These are phyloP conservation scores for Lactarius hatsudake DNA, from an alignment of 768 basidiomycete genomes.

Conservation along the genomic window DNA sequence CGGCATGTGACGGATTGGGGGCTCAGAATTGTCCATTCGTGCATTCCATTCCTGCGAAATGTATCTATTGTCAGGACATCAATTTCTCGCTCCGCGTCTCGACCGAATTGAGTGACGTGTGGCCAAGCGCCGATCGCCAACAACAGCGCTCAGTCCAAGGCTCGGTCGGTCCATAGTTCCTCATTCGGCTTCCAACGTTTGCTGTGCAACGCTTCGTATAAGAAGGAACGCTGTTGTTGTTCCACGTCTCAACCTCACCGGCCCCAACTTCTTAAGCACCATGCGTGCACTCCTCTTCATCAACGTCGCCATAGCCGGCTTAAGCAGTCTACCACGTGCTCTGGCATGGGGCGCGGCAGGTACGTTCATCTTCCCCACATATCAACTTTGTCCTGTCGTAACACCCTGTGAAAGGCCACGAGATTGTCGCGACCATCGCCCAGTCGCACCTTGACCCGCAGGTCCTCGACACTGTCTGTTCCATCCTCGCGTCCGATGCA, in stretches of 20 bases:
- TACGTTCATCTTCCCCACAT: background rate
- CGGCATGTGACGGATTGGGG: background rate
- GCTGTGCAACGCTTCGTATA: background rate
- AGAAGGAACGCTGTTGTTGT: background rate
- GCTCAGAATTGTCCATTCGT: too few relatives aligned
- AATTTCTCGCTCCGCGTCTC: too few relatives aligned
- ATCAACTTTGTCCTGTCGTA: background rate
- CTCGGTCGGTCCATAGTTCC: background rate
- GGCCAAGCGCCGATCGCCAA: background rate
- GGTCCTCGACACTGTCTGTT: constrained; percentile 62
- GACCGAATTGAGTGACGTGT: background rate
- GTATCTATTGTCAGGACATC: background rate
- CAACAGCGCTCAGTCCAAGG: background rate
- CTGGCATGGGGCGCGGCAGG: constrained; percentile 22
- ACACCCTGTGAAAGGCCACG: constrained; percentile 57
- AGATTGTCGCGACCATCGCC: constrained; percentile 91
- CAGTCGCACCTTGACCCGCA: constrained; percentile 84
- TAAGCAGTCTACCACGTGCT: background rate
- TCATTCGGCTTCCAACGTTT: background rate
- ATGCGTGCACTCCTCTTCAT: constrained; percentile 4
- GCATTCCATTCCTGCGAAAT: background rate
- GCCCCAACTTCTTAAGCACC: background rate
- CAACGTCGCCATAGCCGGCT: constrained; percentile 1
- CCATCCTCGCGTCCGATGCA: constrained; percentile 54
- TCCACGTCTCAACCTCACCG: background rate